Evolutionary conservation across 2,329 filamentous ascomycete species (phyloP), one percentile per base, ranked within the genome.

Genomic region (Rhynchosporium secalis): DNA sequence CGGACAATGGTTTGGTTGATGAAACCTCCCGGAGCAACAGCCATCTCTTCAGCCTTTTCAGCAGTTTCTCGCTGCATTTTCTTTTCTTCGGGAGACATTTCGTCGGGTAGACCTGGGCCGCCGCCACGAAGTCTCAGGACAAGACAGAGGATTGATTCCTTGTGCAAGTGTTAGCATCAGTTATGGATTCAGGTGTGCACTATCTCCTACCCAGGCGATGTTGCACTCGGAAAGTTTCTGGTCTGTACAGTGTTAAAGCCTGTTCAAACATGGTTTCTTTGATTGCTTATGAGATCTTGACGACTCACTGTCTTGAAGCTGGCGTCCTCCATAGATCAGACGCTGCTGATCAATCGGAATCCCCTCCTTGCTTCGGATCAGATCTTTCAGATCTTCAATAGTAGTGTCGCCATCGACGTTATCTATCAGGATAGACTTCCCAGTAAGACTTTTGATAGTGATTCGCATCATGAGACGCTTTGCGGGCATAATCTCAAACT

Each of bases 391-490:
- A 86, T 96, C 96, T 87, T 96, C 92, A 84, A 97, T 96, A 77
- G 92, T 96, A 86, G 91, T 77, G 91, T 95, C 88, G 96, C 92
- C 79, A 96, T 92, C 88, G 96, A 91, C 76, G 96, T 89, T 15
- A 33, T 58, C 56, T 15, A 58, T 28, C 82, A 92, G 96, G 86
- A 96, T 96, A 81, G 92, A 96, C 90, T 96, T 96, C 83, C 93
- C 92, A 86, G 92, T 96, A 78, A 96, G 91, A 86, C 92, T 96
- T 89, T 96, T 96, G 83, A 97, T 92, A 88, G 96, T 96, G 87
- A 65, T 65, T 31, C 56, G 20, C 46, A 38, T 51, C 7, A n/a
- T 12, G 2, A 33, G 36, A n/a, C 55, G 28, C 15, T 46, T 54
- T 12, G 20, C 41, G 12, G 64, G 54, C 9, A 61, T 65, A 15